Evolutionary conservation across 202 grass and related monocot species (phyloP).

Genomic region (Schoenoplectus tabernaemontani): DNA sequence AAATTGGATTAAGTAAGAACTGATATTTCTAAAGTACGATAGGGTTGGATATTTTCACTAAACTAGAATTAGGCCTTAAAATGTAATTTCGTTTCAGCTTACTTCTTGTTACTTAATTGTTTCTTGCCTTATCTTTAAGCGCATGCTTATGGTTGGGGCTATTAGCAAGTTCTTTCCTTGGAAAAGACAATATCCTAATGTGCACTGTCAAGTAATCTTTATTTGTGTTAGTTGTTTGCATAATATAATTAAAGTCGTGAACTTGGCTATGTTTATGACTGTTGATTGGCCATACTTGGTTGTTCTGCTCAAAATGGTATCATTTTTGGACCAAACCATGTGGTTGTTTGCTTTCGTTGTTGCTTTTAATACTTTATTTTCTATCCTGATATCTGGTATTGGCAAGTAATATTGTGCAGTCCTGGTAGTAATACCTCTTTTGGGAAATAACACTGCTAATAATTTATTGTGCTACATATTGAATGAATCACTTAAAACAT

Average conservation of each 20-base stretch:
- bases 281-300: background rate
- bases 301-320: conserved; percentile 8
- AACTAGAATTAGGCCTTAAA: too few species aligned
- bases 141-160: conserved; percentile 5
- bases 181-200: background rate
- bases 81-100: too few species aligned
- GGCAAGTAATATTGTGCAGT: background rate
- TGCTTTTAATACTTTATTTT: background rate
- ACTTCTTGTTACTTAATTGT: too few species aligned
- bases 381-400: background rate
- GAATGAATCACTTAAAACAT: background rate
- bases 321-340: background rate
- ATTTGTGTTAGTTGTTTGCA: conserved; percentile 1
- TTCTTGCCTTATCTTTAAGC: background rate
- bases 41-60: too few species aligned
- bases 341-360: background rate
- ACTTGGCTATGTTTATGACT: background rate
- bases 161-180: conserved; percentile 11
- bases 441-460: background rate
- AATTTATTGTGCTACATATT: background rate
- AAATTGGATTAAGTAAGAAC: background rate
- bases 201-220: conserved; percentile 13
- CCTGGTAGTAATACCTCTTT: conserved; percentile 1
- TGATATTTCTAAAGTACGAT: too few species aligned
- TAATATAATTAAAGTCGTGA: conserved; percentile 7